Evolutionary conservation across 169 alveolate genomes (phyloP).

Genomic region (Eimeria praecox): DNA sequence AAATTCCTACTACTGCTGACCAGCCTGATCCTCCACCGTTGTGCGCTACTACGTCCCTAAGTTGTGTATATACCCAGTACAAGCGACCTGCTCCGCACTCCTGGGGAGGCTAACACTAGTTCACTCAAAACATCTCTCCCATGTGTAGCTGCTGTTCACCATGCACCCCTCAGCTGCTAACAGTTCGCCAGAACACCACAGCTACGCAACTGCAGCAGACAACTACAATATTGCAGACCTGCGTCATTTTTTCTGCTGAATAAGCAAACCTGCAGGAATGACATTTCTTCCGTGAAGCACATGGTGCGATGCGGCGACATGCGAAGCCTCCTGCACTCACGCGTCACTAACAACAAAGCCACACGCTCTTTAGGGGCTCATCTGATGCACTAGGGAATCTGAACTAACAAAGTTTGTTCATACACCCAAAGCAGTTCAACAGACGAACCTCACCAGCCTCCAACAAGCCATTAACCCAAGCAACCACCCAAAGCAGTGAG

Average conservation of each 20-base stretch:
- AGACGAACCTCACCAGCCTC: neutral
- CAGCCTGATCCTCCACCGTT: neutral
- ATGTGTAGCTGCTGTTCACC: neutral
- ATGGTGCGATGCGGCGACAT: neutral
- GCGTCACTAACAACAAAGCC: neutral
- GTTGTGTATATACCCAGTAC: neutral
- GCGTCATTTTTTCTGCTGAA: neutral
- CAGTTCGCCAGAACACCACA: neutral
- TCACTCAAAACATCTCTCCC: neutral
- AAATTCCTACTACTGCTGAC: neutral
- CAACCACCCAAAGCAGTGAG: neutral
- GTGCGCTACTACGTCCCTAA: neutral
- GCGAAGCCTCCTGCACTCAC: neutral
- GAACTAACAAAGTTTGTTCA: neutral
- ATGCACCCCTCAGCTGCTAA: slow-evolving; percentile 14
- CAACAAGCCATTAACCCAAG: neutral
- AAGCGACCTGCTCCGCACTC: neutral
- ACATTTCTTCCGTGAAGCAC: neutral
- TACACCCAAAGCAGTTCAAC: neutral
- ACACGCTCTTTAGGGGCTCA: neutral
- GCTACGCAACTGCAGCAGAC: neutral
- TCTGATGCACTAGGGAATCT: neutral
- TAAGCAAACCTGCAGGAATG: neutral
- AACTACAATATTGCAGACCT: neutral
- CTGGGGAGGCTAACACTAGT: neutral